phyloP scores from a whole-genome alignment of 1,139 yeast genomes.

The Keqinozyma sinolaborantium region DNA sequence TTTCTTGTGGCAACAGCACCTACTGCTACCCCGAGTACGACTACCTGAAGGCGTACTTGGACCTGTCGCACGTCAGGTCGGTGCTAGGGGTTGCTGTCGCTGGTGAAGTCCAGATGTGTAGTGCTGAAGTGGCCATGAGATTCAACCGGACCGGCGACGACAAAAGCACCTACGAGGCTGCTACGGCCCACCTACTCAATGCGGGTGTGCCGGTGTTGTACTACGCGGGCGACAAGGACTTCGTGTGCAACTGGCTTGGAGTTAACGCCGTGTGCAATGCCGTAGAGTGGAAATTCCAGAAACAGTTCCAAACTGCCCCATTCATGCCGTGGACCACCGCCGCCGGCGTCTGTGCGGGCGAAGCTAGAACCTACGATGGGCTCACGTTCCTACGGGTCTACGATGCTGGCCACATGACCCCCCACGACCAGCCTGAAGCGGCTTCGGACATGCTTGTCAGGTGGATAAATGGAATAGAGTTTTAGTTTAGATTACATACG shows the following conservation, averaged over 20 bases:
- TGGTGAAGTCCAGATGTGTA: not conserved
- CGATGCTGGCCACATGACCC: constrained; percentile 74
- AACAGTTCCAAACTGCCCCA: constrained; percentile 20
- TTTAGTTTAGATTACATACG: too few relatives aligned
- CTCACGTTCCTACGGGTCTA: constrained; percentile 59
- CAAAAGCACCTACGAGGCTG: constrained; percentile 7
- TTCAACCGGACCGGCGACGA: not conserved
- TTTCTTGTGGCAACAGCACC: constrained; percentile 70
- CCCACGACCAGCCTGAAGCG: constrained; percentile 73
- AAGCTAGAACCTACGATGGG: constrained; percentile 48
- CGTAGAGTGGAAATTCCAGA: constrained; percentile 13
- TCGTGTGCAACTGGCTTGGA: constrained; percentile 36
- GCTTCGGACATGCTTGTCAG: constrained; percentile 73
- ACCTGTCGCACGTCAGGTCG: constrained; percentile 6
- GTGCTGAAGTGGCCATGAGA: not conserved
- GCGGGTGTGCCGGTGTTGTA: constrained; percentile 33
- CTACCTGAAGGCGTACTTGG: constrained; percentile 33
- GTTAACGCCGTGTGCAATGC: constrained; percentile 31
- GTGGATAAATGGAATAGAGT: too few relatives aligned
- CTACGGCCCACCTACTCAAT: constrained; percentile 55
- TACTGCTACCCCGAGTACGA: constrained; percentile 55
- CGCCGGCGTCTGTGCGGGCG: constrained; percentile 51
- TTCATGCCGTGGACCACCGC: constrained; percentile 34
- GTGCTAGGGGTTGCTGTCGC: not conserved
- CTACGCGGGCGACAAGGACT: constrained; percentile 36